A percentile compares a stretch with the other conserved stretches of the same genome.
Evolutionary conservation across 2,329 filamentous ascomycete genomes (phyloP).

Genomic region (Colletotrichum theobromicola): DNA sequence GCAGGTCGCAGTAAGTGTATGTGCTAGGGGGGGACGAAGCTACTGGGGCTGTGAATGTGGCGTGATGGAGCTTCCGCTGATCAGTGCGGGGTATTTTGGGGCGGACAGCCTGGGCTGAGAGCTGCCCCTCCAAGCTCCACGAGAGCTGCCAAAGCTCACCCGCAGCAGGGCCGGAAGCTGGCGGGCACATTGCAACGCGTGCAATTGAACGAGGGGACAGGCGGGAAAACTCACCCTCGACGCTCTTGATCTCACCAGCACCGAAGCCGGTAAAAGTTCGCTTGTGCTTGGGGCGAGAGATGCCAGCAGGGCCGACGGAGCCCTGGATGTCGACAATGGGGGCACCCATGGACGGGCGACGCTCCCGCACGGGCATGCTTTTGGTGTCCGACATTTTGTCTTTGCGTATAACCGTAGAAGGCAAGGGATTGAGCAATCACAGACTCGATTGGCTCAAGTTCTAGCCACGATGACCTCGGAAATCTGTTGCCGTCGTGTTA

Average conservation of each 20-base stretch:
- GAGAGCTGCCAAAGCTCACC: conserved; percentile 16
- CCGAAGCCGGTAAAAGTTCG: conserved; percentile 96
- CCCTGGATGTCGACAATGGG: conserved; percentile 88
- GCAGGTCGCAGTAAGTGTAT: not conserved
- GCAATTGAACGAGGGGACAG: not conserved
- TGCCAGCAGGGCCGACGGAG: conserved; percentile 83
- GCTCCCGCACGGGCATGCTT: conserved; percentile 66
- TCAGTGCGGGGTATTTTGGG: conserved; percentile 30
- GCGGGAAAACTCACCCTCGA: conserved; percentile 70
- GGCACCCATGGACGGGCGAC: conserved; percentile 80
- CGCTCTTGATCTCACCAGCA: conserved; percentile 86
- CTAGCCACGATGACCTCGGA: not conserved
- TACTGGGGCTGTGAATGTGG: conserved; percentile 7
- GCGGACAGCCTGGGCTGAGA: conserved; percentile 17
- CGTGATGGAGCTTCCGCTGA: conserved; percentile 25
- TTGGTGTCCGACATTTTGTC: conserved; percentile 35
- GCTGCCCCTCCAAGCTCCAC: conserved; percentile 20
- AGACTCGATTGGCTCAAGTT: not conserved
- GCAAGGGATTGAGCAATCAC: not conserved
- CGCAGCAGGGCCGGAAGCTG: not conserved
- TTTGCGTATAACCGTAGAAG: conserved; percentile 10
- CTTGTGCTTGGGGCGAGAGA: conserved; percentile 91
- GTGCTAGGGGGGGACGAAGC: not conserved
- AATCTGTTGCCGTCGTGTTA: not conserved
- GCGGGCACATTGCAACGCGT: not conserved